These are phyloP conservation scores for Marasmius fiardii DNA, from an alignment of 1,284 basidiomycete species.

Conservation along the genomic window DNA sequence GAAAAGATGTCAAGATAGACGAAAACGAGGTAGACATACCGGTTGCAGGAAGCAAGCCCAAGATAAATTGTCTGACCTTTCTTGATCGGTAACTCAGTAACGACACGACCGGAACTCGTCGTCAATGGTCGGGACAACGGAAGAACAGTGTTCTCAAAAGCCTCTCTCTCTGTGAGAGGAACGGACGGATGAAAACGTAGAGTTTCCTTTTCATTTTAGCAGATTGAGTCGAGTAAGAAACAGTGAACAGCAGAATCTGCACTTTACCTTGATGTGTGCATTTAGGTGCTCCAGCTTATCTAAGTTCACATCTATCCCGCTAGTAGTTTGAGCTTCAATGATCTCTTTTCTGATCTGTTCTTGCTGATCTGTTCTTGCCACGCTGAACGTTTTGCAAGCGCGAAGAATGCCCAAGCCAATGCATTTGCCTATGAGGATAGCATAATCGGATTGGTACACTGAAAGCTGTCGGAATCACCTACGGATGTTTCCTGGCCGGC, in stretches of 20 bases:
- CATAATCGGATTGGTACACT: too few species aligned
- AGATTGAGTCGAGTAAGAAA: not conserved
- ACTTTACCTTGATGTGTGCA: conserved; percentile 2
- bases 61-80: conserved; percentile 9
- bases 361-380: conserved; percentile 2
- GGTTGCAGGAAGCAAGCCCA: conserved; percentile 5
- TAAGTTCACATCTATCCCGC: not conserved
- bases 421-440: not conserved
- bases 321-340: not conserved
- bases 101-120: not conserved
- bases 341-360: conserved; percentile 5
- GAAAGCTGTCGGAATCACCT: too few species aligned
- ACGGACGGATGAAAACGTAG: conserved; percentile 10
- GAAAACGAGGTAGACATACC: conserved; percentile 6
- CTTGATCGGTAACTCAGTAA: not conserved
- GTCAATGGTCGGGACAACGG: conserved; percentile 9
- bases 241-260: not conserved
- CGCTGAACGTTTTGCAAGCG: not conserved
- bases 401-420: conserved; percentile 3
- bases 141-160: conserved; percentile 6
- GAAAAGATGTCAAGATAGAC: too few species aligned
- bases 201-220: too few species aligned
- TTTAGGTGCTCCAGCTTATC: conserved; percentile 5
- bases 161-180: conserved; percentile 8
- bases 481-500: not conserved